Evolutionary conservation across 768 basidiomycete genomes (phyloP).

Genomic region (Boletus sp.): DNA sequence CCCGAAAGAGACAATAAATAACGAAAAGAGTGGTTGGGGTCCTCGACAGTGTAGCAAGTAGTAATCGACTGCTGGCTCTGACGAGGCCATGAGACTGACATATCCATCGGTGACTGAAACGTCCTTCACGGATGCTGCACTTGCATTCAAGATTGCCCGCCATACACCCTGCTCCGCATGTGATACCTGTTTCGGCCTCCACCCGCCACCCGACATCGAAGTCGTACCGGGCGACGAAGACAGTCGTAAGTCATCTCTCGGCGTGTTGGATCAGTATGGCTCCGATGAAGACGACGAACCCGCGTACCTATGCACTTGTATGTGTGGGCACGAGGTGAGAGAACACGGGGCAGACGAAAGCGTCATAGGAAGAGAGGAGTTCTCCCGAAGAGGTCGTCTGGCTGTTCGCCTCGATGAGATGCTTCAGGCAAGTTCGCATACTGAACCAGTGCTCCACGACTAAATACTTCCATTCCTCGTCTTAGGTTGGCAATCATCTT

Average conservation of each 20-base stretch:
- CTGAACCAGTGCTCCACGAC: conserved; percentile 1
- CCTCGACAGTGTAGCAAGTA: too few relatives aligned
- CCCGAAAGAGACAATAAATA: too few relatives aligned
- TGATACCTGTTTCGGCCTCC: conserved; percentile 63
- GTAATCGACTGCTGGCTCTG: neutral
- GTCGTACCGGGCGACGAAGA: conserved; percentile 53
- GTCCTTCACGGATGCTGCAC: conserved; percentile 45
- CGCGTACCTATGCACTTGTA: conserved; percentile 57
- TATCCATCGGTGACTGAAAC: conserved; percentile 63
- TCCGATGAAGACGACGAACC: conserved; percentile 65
- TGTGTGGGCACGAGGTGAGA: conserved; percentile 62
- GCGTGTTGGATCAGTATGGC: conserved; percentile 59
- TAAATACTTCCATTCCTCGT: conserved; percentile 12
- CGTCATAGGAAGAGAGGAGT: conserved; percentile 57
- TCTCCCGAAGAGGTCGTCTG: conserved; percentile 66
- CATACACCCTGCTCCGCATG: conserved; percentile 73
- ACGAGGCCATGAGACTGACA: conserved; percentile 51
- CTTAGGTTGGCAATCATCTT: conserved; percentile 24
- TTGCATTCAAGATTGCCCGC: conserved; percentile 77
- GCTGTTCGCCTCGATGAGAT: conserved; percentile 81
- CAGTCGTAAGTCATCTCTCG: conserved; percentile 44
- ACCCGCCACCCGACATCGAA: conserved; percentile 55
- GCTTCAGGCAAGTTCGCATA: conserved; percentile 53
- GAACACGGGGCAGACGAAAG: conserved; percentile 66
- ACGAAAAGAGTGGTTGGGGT: too few relatives aligned